Base-by-base conservation (phyloP, 192 early-diverging fungal species). In the Mortierella claussenii region DNA sequence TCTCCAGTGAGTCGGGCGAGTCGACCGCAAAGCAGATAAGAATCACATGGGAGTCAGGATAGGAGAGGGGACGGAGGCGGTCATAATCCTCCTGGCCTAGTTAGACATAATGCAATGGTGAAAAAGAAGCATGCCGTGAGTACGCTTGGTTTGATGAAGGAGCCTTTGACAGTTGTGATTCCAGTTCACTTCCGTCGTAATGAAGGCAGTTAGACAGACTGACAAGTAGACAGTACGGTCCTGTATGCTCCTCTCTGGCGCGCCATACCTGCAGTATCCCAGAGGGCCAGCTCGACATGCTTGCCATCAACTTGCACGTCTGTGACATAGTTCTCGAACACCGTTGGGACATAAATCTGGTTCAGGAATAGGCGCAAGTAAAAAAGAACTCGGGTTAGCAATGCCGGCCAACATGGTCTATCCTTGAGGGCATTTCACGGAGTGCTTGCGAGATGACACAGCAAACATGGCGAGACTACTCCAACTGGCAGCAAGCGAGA, bases 61-160 rank as follows among this genome's bases (percentile, higher is more conserved):
- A 98, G 28, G 93, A 95, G 65, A 97, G 83, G 17, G 93, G 91
- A 45, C 96, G 90, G 70, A 98, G 82, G 61, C 94, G 92, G 85
- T 97, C 95, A 60, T 96, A 97, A 79, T 98, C 97, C 84, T 97
- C 96, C 68, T 97, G 96, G 27, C 89, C 96, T 83, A 78, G 31
- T 55, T 43, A 18, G 34, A 6, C n/a, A 30, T 18, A 63, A 42
- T 33, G 33, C 1, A 61, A 50, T n/a, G n/a, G n/a, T 40, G n/a
- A 46, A 11, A 48, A 51, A 32, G 21, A 10, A 27, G 0, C 27
- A 28, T 10, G 37, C 17, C 20, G 9, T 31, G 47, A 46, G 45
- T 4, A n/a, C 4, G 27, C 27, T 15, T 49, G 3, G 23, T 15
- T 24, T 49, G 21, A 26, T 26, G 23, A 49, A 15, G 2, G 21